Evolutionary conservation across 441 rosid genomes (phyloP).

Genomic region (Biscutella auriculata): DNA sequence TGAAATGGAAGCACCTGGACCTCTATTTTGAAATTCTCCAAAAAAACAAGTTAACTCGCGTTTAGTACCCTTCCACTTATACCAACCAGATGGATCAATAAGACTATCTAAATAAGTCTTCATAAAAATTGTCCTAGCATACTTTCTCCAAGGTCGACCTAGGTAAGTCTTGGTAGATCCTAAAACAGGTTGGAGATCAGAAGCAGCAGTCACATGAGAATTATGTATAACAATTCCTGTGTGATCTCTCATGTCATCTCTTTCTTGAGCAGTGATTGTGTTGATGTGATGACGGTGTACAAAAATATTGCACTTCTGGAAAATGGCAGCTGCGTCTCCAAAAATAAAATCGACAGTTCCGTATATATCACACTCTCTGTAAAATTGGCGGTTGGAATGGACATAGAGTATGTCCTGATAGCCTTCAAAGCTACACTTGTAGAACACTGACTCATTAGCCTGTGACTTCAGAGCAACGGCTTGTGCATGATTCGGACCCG

Average conservation of each 20-base stretch:
- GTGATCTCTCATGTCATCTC: too few species aligned
- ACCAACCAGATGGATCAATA: conserved; percentile 51
- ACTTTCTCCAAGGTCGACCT: conserved; percentile 57
- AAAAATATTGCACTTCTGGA: conserved; percentile 51
- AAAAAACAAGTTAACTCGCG: conserved; percentile 42
- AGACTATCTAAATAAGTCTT: conserved; percentile 36
- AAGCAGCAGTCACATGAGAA: conserved; percentile 42
- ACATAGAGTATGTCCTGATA: conserved; percentile 71
- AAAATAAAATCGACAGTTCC: conserved; percentile 84
- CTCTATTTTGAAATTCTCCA: conserved; percentile 45
- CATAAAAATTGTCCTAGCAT: conserved; percentile 45
- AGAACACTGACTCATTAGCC: conserved; percentile 64
- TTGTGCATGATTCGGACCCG: too few species aligned
- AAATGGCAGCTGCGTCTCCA: conserved; percentile 75
- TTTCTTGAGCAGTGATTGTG: conserved; percentile 52
- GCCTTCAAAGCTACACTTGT: conserved; percentile 67
- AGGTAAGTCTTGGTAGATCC: conserved; percentile 41
- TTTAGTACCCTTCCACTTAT: conserved; percentile 43
- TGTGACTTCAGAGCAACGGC: too few species aligned
- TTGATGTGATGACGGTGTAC: conserved; percentile 32
- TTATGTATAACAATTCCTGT: conserved; percentile 53
- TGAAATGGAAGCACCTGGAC: conserved; percentile 36
- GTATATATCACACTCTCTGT: conserved; percentile 58
- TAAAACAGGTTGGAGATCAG: conserved; percentile 36
- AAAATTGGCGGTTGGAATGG: conserved; percentile 76